These are phyloP conservation scores for Aspergillus transmontanensis DNA, from an alignment of 2,329 filamentous ascomycete genomes.

Conservation along the genomic window DNA sequence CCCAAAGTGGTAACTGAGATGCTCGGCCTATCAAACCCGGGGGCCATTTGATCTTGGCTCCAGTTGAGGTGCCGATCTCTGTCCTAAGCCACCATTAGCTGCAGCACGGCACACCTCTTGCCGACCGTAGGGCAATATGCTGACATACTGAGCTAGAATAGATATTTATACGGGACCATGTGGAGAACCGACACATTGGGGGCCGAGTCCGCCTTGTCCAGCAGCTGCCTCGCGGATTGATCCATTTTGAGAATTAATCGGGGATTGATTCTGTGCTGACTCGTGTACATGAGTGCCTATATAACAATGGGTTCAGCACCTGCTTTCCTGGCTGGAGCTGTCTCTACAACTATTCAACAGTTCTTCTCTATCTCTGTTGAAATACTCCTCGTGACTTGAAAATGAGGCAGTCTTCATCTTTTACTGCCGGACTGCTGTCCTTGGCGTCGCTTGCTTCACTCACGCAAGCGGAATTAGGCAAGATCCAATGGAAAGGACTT, in stretches of 20 bases:
- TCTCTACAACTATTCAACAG: background rate
- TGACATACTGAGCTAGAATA: background rate
- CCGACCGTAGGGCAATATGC: background rate
- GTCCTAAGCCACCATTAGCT: background rate
- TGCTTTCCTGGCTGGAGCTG: background rate
- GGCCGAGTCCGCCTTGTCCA: background rate
- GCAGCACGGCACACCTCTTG: background rate
- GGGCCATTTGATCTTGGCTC: background rate
- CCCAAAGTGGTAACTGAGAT: background rate
- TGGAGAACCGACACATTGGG: background rate
- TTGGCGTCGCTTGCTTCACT: background rate
- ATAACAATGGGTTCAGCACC: background rate
- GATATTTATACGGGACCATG: background rate
- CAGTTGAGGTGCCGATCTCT: background rate
- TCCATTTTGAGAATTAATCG: background rate
- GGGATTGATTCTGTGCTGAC: background rate
- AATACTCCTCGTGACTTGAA: background rate
- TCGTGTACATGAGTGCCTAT: background rate
- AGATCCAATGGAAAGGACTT: constrained; percentile 4
- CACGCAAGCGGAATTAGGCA: constrained; percentile 6
- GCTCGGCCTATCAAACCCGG: background rate
- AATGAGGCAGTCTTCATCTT: background rate
- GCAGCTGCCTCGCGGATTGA: background rate
- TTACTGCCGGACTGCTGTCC: background rate
- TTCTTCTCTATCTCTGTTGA: background rate